phyloP scores from a whole-genome alignment of 179 eudicot species.

The Pouteria campechiana region DNA sequence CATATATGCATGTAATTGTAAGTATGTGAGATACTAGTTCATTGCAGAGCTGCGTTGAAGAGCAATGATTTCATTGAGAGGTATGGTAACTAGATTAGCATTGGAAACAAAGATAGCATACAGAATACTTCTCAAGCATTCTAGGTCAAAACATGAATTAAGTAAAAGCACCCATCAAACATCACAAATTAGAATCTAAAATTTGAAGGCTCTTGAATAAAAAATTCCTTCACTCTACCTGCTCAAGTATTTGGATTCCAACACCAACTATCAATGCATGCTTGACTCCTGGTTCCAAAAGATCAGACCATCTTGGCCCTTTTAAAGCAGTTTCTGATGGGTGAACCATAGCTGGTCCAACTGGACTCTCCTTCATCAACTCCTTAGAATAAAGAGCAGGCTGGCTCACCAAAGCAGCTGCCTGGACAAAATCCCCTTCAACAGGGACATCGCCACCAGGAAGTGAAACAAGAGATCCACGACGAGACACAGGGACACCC shows the following conservation, averaged over 20 bases:
- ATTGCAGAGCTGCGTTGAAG: too few species aligned
- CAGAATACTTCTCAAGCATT: background rate
- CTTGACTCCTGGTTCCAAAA: slow-evolving; percentile 72
- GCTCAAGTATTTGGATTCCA: slow-evolving; percentile 66
- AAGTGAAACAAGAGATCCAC: slow-evolving; percentile 45
- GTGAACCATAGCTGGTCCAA: slow-evolving; percentile 65
- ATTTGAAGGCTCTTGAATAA: too few species aligned
- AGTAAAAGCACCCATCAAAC: background rate
- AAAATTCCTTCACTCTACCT: slow-evolving; percentile 49
- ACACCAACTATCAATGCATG: slow-evolving; percentile 69
- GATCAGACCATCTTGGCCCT: slow-evolving; percentile 55
- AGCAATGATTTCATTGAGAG: too few species aligned
- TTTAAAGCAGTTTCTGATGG: slow-evolving; percentile 44
- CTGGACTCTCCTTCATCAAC: slow-evolving; percentile 35
- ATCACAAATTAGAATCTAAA: background rate
- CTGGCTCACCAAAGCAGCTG: slow-evolving; percentile 69
- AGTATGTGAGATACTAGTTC: too few species aligned
- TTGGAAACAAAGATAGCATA: too few species aligned
- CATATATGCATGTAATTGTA: too few species aligned
- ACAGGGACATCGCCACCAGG: slow-evolving; percentile 42
- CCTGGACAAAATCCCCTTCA: slow-evolving; percentile 36
- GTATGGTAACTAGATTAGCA: too few species aligned
- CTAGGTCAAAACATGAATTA: background rate
- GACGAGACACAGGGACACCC: slow-evolving; percentile 25
- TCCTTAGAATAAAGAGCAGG: slow-evolving; percentile 59